A percentile compares a stretch with the other conserved stretches of the same genome.
These are phyloP conservation scores for Fagus sylvatica DNA, from an alignment of 306 rosid species.

Conservation along the genomic window DNA sequence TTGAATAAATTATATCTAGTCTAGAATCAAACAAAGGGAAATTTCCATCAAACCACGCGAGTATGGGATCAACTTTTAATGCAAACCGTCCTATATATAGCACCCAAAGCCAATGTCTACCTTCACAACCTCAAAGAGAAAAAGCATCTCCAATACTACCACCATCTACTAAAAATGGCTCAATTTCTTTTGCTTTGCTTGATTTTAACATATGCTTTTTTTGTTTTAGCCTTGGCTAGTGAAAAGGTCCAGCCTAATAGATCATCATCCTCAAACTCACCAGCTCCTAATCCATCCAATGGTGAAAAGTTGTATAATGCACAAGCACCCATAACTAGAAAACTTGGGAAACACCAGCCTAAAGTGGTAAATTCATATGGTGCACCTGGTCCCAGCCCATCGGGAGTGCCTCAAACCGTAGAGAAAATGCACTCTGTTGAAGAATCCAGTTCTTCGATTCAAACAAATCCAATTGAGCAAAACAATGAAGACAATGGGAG, in stretches of 20 bases:
- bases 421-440: background rate
- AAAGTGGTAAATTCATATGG: conserved; percentile 3
- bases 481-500: conserved; percentile 22
- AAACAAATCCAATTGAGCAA: conserved; percentile 7
- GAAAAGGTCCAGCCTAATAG: conserved; percentile 17
- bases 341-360: conserved; percentile 56
- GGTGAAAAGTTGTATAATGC: background rate
- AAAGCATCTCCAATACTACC: background rate
- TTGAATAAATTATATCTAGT: conserved; percentile 20
- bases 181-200: conserved; percentile 41
- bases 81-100: conserved; percentile 19
- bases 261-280: conserved; percentile 13
- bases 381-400: conserved; percentile 37
- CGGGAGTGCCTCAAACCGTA: conserved; percentile 26
- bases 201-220: conserved; percentile 40
- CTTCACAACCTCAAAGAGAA: conserved; percentile 21
- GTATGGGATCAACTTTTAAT: conserved; percentile 32
- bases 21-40: conserved; percentile 43
- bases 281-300: conserved; percentile 17
- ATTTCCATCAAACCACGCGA: conserved; percentile 54
- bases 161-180: conserved; percentile 41
- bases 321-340: conserved; percentile 39
- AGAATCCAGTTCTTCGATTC: background rate
- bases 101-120: conserved; percentile 24
- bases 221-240: conserved; percentile 33